These are phyloP conservation scores for Phytophthora capsici DNA, from an alignment of 352 stramenopile species.

Conservation along the genomic window DNA sequence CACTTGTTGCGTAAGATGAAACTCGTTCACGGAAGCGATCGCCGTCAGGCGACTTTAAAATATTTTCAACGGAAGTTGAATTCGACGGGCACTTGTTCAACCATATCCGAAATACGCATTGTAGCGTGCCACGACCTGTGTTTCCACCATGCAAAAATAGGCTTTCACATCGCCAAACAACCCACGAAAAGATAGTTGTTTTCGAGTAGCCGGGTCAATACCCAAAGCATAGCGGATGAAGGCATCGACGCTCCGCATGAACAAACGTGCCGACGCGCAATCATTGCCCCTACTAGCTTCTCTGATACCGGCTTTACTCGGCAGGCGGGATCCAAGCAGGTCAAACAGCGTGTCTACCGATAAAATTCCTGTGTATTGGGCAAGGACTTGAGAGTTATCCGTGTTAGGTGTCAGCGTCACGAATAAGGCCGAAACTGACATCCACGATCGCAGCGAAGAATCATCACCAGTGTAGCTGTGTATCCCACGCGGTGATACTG, in stretches of 20 bases:
- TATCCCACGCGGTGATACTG: too few species aligned
- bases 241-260: background rate
- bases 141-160: constrained; percentile 3
- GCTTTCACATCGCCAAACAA: constrained; percentile 4
- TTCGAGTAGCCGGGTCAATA: background rate
- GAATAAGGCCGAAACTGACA: background rate
- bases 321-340: background rate
- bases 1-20: background rate
- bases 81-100: constrained; percentile 1
- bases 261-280: constrained; percentile 1
- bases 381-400: background rate
- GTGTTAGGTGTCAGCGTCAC: background rate
- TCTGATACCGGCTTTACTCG: background rate
- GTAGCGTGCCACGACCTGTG: background rate
- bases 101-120: constrained; percentile 8
- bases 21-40: background rate
- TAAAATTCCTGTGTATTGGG: background rate
- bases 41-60: background rate
- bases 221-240: background rate
- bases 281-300: constrained; percentile 1
- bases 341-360: constrained; percentile 4
- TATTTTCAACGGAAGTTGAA: background rate
- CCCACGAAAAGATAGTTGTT: background rate
- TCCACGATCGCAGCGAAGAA: background rate
- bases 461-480: too few species aligned